A percentile compares a stretch with the other conserved stretches of the same genome.
Evolutionary conservation across 768 basidiomycete genomes (phyloP).

Genomic region (Mycena indigotica): DNA sequence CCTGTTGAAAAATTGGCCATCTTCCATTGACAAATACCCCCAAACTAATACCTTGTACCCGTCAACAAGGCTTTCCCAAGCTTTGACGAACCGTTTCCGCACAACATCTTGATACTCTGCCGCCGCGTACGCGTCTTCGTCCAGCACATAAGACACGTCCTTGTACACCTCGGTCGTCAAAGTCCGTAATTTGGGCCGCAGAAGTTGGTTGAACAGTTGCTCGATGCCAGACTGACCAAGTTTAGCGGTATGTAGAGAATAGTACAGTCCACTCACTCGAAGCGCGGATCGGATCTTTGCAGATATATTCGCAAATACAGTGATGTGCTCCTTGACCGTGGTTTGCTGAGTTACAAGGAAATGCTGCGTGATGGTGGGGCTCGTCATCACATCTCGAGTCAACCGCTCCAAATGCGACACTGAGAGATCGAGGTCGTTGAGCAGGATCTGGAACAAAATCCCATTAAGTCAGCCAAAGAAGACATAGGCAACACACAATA

Average conservation of each 20-base stretch:
- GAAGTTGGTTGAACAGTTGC: constrained; percentile 92
- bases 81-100: constrained; percentile 85
- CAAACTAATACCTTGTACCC: constrained; percentile 71
- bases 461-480: constrained; percentile 1
- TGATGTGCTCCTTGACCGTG: constrained; percentile 49
- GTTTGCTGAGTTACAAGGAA: constrained; percentile 63
- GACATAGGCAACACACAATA: constrained; percentile 61
- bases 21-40: background rate
- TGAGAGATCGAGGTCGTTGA: constrained; percentile 95
- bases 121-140: constrained; percentile 82
- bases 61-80: constrained; percentile 84
- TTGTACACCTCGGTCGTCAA: constrained; percentile 88
- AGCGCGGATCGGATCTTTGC: constrained; percentile 71
- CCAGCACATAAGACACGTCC: constrained; percentile 84
- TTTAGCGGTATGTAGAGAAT: background rate
- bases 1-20: constrained; percentile 45
- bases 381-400: constrained; percentile 60
- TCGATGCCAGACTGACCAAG: constrained; percentile 74
- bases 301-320: constrained; percentile 54
- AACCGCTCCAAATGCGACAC: constrained; percentile 87
- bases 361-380: constrained; percentile 61
- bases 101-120: constrained; percentile 87
- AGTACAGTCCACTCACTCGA: constrained; percentile 51
- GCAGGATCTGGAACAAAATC: constrained; percentile 59
- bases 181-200: constrained; percentile 83